Base-by-base conservation (phyloP, 2,329 filamentous ascomycete genomes). In the Xylariaceae sp. region DNA sequence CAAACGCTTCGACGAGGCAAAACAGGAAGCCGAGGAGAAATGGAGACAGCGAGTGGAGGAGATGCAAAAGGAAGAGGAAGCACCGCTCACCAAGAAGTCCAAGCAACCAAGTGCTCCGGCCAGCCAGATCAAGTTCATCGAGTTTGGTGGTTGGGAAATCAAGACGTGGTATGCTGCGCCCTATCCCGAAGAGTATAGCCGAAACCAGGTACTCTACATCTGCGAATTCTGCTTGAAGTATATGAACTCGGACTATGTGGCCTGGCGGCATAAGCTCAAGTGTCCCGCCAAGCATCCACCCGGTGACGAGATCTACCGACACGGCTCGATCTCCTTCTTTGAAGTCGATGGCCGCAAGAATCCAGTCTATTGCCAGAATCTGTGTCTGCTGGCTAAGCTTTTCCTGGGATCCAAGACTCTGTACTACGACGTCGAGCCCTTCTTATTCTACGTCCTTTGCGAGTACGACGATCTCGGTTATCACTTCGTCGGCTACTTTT, bases 151-250 rank as follows among this genome's bases (percentile, higher is more conserved):
- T 45, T 95, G 87, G 78, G 94, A 99, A 68, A 99, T 99, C 60
- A 94, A 99, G 66, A 99, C 94, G 3, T 97, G 94, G 91, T 96
- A 99, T 71, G 92, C 94, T 30, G 94, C 94, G 36, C 95, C 94
- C 11, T 99, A 99, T 66, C 94, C 94, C 0, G 94, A 96, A 66
- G 94, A 99, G 70, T 99, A 99, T 74, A 97, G 90, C 67, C 85
- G 92, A 56, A 97, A 99, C 66, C 86, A 89, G 30, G 88, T 96
- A 35, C 80, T 99, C n/a, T 97, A 96, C 70, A 97, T 99, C 56
- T 99, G 94, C 76, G 95, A 99, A 68, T 99, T 97, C 69, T 99
- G 94, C 67, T 77, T 99, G 52, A 99, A 97, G 71, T 99, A 99
- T 73, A 96, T 99, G 90, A 96, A 95, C 69, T 97, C 94, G 15